Base-by-base conservation (phyloP, 176 grass and related monocot species). In the Poa pratensis region DNA sequence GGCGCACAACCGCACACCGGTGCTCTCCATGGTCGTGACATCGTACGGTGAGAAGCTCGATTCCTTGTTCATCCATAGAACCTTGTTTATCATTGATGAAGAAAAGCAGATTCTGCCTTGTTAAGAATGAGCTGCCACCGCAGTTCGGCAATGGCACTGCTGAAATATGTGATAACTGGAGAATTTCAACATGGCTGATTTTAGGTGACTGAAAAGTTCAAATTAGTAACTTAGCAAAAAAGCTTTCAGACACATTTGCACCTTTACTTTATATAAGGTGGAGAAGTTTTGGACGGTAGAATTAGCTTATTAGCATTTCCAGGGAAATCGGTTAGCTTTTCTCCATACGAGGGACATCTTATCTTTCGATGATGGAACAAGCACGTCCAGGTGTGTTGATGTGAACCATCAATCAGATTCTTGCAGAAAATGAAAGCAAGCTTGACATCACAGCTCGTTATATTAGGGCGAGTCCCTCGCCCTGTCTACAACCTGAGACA, bases 11-110 rank as follows among this genome's bases (percentile, higher is more conserved):
- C 83, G 86, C 69, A 85, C 93, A 58, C 85, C 96, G 7, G 95
- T 95, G 78, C 90, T 98, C 65, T 91, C 91, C 82, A 87, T 98
- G 83, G 89, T 88, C 73, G 71, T 95, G 35, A 90, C 89, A 51
- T 89, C 89, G 12, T 92, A 92, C 37, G 93, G 95, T 98, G 70
- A 88, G 82, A 74, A 75, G 15, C 45, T 66, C 72, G 13, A 37
- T 65, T 78, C 45, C 72, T 65, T 3, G 26, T 9, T 83, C 84
- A 15, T 37, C 43, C 50, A 26, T 24, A 24, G 5, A 7, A 63
- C 39, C 35, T 63, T 22, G 27, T 20, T 32, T 43, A 52, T 72
- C 78, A 71, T 42, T 54, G 78, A 77, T 49, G 24, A 70, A 22
- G n/a, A 58, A 26, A 43, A 45, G 17, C 68, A 59, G 20, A 58